Evolutionary conservation across 2,329 filamentous ascomycete genomes (phyloP).

Genomic region (Zymoseptoria tritici): DNA sequence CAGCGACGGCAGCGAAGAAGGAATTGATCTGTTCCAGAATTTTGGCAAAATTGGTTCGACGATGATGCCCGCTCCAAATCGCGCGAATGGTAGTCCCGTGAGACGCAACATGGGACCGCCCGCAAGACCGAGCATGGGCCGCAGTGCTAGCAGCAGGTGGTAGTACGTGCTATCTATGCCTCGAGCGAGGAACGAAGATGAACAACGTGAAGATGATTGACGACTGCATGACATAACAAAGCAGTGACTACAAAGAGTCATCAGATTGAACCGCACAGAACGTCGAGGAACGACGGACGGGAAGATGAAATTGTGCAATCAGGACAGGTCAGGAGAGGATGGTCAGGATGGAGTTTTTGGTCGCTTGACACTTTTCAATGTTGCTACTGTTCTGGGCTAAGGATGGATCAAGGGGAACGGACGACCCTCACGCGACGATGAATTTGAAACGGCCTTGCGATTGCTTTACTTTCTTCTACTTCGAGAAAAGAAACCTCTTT

Average conservation of each 20-base stretch:
- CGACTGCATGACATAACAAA: constrained; percentile 1
- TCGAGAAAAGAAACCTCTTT: neutral
- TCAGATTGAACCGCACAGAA: neutral
- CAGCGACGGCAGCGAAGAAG: constrained; percentile 51
- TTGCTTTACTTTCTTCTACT: neutral
- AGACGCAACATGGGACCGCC: constrained; percentile 24
- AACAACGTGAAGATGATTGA: constrained; percentile 4
- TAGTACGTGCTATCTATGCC: constrained; percentile 9
- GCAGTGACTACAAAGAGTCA: neutral
- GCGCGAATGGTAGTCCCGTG: constrained; percentile 28
- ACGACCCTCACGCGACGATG: neutral
- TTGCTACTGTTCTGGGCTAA: neutral
- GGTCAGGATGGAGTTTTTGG: neutral
- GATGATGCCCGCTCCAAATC: constrained; percentile 18
- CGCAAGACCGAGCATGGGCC: constrained; percentile 21
- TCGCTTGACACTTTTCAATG: neutral
- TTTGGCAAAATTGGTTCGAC: constrained; percentile 63
- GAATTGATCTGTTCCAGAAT: constrained; percentile 65
- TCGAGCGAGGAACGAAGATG: neutral
- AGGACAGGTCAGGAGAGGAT: neutral
- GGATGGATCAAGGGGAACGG: neutral
- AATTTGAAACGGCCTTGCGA: neutral
- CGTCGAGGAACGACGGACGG: neutral
- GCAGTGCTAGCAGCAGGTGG: constrained; percentile 28
- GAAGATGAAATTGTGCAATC: neutral